Evolutionary conservation across 1,139 yeast species (phyloP).

Genomic region (Saccharomyces uvarum): DNA sequence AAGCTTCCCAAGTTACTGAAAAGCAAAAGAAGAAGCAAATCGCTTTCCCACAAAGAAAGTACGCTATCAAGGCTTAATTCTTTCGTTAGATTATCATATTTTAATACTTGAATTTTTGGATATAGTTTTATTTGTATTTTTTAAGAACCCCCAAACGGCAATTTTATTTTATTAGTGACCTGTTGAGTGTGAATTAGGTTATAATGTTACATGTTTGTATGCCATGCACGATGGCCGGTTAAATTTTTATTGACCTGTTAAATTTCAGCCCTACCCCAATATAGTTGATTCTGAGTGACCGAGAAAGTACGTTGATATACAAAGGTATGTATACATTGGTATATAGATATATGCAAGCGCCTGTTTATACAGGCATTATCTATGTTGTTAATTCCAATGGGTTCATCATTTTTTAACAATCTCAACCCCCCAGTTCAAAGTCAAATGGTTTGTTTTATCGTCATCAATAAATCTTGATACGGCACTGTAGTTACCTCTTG

Average conservation of each 20-base stretch:
- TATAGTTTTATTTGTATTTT: background rate
- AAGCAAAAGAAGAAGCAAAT: constrained; percentile 86
- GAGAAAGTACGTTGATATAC: background rate
- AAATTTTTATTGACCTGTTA: background rate
- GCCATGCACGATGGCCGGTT: background rate
- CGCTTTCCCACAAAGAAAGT: constrained; percentile 98
- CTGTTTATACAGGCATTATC: background rate
- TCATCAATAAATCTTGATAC: constrained; percentile 80
- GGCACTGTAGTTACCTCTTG: constrained; percentile 80
- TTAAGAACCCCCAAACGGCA: background rate
- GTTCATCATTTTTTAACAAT: constrained; percentile 39
- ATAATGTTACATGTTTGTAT: background rate
- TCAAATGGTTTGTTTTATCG: constrained; percentile 67
- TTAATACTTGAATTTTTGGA: background rate
- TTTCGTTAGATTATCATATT: background rate
- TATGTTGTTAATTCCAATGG: background rate
- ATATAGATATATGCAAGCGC: background rate
- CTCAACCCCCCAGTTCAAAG: constrained; percentile 79
- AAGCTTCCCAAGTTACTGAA: constrained; percentile 72
- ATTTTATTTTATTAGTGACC: background rate
- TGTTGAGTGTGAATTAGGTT: background rate
- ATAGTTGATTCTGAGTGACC: background rate
- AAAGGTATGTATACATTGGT: background rate
- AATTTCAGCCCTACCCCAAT: background rate
- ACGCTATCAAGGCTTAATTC: constrained; percentile 92